Base-by-base conservation (phyloP, 2,329 filamentous ascomycete genomes). In the Periconia digitata region DNA sequence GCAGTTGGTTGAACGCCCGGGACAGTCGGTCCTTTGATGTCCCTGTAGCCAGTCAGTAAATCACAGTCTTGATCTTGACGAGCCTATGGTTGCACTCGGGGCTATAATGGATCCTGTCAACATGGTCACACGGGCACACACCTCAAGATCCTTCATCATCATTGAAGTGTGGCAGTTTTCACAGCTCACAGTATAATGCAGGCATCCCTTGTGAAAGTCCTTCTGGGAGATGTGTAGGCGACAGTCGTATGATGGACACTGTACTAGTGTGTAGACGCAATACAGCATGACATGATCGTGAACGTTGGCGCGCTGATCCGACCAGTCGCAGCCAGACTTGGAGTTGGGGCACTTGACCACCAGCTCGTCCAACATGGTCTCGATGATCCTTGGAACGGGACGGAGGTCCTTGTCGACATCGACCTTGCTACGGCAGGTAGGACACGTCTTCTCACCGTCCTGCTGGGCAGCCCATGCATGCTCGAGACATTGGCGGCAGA, bases 361-460 rank as follows among this genome's bases (percentile, higher is more conserved):
- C 34, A 86, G 74, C 51, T 85, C 83, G 56, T 84, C 80, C 50
- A 84, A 77, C 75, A 86, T 84, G 49, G 81, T 82, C 59, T 76
- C 74, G 51, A 86, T 62, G 34, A 85, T 74, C 59, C 79, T 78
- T 45, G 80, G 81, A 24, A 81, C 78, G 1, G 64, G 60, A 16
- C 63, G 54, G 8, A 62, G 48, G 36, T 67, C 62, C 37, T 52
- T 53, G 27, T 64, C 51, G 40, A 55, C 40, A 22, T 73, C 67
- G 10, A 71, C 67, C 35, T 75, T 72, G 36, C 75, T 74, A 34
- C 83, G 79, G 62, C 83, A 85, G 3, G 78, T 79, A 40, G 83
- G 83, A 69, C 83, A 85, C 27, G 72, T 74, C 58, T 67, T 63
- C 54, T 58, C 55, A 35, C 40, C 50, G n/a, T 52, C 44, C 22